Evolutionary conservation across 2,329 filamentous ascomycete species (phyloP).

Genomic region (Celoporthe dispersa): DNA sequence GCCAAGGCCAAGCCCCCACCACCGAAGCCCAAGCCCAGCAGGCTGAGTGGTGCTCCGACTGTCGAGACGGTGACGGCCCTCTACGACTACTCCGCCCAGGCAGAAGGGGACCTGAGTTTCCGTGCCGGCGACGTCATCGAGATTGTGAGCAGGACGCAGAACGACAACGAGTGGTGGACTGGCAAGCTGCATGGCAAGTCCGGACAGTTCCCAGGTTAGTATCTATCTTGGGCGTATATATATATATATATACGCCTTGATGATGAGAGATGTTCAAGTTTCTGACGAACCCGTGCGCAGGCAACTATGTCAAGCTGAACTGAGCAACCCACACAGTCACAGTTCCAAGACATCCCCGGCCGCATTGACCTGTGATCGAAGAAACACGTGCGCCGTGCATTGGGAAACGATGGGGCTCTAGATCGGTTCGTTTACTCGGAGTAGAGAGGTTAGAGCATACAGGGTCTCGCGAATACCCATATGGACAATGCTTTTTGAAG

Average conservation of each 20-base stretch:
- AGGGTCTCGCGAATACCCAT: constrained; percentile 28
- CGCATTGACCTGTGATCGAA: background rate
- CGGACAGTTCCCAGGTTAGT: constrained; percentile 92
- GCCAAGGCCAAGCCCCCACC: constrained; percentile 73
- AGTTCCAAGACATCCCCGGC: background rate
- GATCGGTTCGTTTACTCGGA: constrained; percentile 19
- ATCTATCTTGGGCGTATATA: background rate
- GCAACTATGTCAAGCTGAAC: constrained; percentile 53
- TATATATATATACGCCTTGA: background rate
- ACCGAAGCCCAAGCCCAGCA: constrained; percentile 76
- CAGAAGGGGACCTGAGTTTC: constrained; percentile 92
- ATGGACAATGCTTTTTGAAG: constrained; percentile 15
- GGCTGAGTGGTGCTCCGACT: constrained; percentile 66
- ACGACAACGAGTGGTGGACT: constrained; percentile 97
- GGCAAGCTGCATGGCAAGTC: constrained; percentile 78
- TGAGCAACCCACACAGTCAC: background rate
- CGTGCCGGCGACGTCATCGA: constrained; percentile 87
- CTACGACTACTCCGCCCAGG: constrained; percentile 96
- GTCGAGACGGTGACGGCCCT: constrained; percentile 85
- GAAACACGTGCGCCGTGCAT: background rate
- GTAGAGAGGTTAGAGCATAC: constrained; percentile 25
- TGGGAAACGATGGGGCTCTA: background rate
- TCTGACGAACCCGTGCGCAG: constrained; percentile 33
- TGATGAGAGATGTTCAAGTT: background rate
- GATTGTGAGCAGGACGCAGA: constrained; percentile 79